Base-by-base conservation (phyloP, 2,329 filamentous ascomycete species). In the Magnaporthiopsis incrustans region DNA sequence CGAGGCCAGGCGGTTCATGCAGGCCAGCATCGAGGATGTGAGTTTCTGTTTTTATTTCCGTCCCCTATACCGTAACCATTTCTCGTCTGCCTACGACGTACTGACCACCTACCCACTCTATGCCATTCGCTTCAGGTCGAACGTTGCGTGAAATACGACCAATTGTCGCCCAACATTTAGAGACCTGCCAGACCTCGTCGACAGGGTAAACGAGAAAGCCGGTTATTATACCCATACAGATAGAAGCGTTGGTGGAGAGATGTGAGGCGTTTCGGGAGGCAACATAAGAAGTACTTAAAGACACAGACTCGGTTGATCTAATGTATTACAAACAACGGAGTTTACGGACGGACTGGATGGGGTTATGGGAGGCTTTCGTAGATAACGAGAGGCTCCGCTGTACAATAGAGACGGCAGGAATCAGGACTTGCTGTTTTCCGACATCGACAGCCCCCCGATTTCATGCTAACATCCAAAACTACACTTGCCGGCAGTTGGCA, bases 1-100 rank as follows among this genome's bases (percentile, higher is more conserved):
- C 14, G 94, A 98, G 78, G 90, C 92, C 61, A 84, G 94, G 67
- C 89, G 89, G 69, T 95, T 96, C 76, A 83, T 97, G 77, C 91
- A 96, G 77, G 91, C 91, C 59, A 96, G 91, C 67, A 85, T 96
- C 63, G 92, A 96, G 73, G 92, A 92, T 75, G 90, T 92, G 74
- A 81, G 87, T 82, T 61, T 50, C 2, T 53, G 32, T 50, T 22
- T 53, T 14, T n/a, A 14, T 18, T 57, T 59, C 25, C 15, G 12
- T 2, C 32, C 10, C 26, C 12, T 8, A 15, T 62, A 38, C 10
- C 61, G 11, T 57, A 25, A 26, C 11, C 25, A 14, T 60, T 25
- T 44, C 8, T 58, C 27, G 15, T 12, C 32, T 30, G 22, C 26
- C 3, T 38, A 50, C 4, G 27, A 22, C 4, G 1, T 30, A 3